Evolutionary conservation across 768 basidiomycete species (phyloP).

Genomic region (Porpolomopsis calyptriformis): DNA sequence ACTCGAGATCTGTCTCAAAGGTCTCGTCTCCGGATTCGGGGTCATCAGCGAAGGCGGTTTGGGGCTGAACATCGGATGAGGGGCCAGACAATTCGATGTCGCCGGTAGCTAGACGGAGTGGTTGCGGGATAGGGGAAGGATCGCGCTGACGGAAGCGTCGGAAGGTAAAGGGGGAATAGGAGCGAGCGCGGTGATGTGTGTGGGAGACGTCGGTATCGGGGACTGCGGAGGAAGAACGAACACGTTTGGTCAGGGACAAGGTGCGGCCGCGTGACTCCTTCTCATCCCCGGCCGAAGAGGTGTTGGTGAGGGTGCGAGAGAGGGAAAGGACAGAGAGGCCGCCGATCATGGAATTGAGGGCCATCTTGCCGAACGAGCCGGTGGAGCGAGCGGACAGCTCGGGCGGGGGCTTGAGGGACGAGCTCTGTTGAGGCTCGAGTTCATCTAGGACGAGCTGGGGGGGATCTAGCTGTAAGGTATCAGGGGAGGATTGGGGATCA

Average conservation of each 20-base stretch:
- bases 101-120: slow-evolving; percentile 47
- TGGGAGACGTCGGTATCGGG: slow-evolving; percentile 32
- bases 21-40: slow-evolving; percentile 58
- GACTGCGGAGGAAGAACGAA: slow-evolving; percentile 42
- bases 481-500: slow-evolving; percentile 17
- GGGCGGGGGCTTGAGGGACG: slow-evolving; percentile 23
- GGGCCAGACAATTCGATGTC: slow-evolving; percentile 54
- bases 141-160: slow-evolving; percentile 55
- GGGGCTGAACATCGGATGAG: slow-evolving; percentile 44
- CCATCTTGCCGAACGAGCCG: slow-evolving; percentile 51
- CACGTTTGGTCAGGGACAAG: slow-evolving; percentile 33
- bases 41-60: slow-evolving; percentile 51
- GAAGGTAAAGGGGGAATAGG: slow-evolving; percentile 72
- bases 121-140: slow-evolving; percentile 44
- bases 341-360: slow-evolving; percentile 63
- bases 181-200: slow-evolving; percentile 52
- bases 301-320: slow-evolving; percentile 36
- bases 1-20: slow-evolving; percentile 42
- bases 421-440: slow-evolving; percentile 28
- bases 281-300: slow-evolving; percentile 27
- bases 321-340: slow-evolving; percentile 57
- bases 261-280: slow-evolving; percentile 44
- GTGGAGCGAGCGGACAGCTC: slow-evolving; percentile 26
- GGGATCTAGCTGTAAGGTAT: slow-evolving; percentile 38
- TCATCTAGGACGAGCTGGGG: slow-evolving; percentile 37